Evolutionary conservation across 805 yeast species (phyloP).

Genomic region (Grigorovia transvaalensis): DNA sequence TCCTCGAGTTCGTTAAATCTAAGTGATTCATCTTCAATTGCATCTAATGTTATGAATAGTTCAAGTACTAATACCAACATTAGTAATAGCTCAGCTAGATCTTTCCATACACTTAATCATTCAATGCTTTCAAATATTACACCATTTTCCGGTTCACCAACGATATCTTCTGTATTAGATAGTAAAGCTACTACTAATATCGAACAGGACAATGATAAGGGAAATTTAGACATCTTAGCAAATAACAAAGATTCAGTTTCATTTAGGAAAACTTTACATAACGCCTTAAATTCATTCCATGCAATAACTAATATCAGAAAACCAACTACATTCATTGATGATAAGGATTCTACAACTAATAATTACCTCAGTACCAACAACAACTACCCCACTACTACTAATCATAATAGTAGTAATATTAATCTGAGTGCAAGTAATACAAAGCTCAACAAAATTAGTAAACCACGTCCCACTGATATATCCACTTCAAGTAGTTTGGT

Average conservation of each 20-base stretch:
- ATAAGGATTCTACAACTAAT: neutral
- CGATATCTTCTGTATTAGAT: neutral
- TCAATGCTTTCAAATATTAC: neutral
- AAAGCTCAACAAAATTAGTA: constrained; percentile 3
- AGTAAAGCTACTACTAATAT: neutral
- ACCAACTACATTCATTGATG: neutral
- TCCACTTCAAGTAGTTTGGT: constrained; percentile 14
- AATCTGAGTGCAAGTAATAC: neutral
- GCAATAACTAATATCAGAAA: constrained; percentile 1
- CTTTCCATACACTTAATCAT: neutral
- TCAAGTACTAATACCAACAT: neutral
- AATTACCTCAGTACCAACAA: neutral
- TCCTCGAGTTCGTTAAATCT: constrained; percentile 12
- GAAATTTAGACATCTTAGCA: neutral
- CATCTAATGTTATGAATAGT: constrained; percentile 5
- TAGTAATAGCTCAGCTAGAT: neutral
- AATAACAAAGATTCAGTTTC: neutral
- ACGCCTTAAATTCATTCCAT: constrained; percentile 3
- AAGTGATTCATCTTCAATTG: constrained; percentile 13
- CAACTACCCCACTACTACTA: neutral
- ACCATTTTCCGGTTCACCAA: constrained; percentile 5
- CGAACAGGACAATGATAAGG: neutral
- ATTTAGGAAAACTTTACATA: constrained; percentile 2
- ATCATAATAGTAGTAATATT: neutral
- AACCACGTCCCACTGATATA: constrained; percentile 9